Conservation (phyloP, 768 basidiomycete genomes). For the Suillus bovinus region DNA sequence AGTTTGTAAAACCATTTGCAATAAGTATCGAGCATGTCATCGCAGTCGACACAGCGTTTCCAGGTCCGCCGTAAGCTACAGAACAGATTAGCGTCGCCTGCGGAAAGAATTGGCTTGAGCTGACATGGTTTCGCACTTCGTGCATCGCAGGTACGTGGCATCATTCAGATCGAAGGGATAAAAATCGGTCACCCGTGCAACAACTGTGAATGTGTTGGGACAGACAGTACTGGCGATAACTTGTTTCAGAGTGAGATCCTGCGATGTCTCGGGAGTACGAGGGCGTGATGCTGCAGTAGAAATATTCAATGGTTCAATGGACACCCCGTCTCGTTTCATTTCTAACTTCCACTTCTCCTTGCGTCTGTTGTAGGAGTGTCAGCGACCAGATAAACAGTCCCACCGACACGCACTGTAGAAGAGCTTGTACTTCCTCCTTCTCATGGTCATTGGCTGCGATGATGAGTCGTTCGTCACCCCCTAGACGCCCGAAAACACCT, state of each 20-base stretch:
- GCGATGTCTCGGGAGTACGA: constrained; percentile 9
- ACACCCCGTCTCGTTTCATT: constrained; percentile 13
- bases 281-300: background rate
- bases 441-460: constrained; percentile 17
- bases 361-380: constrained; percentile 26
- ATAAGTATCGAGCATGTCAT: constrained; percentile 52
- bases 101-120: constrained; percentile 15
- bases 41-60: constrained; percentile 51
- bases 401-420: constrained; percentile 11
- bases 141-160: constrained; percentile 50
- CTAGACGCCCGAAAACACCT: constrained; percentile 25
- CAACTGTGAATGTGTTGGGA: constrained; percentile 42
- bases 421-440: constrained; percentile 17
- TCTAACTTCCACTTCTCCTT: constrained; percentile 34
- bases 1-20: constrained; percentile 50
- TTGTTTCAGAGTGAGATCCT: constrained; percentile 38
- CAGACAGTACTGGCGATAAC: constrained; percentile 32
- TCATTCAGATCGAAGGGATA: constrained; percentile 51
- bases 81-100: background rate
- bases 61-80: constrained; percentile 45
- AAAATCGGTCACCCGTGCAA: constrained; percentile 55
- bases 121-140: constrained; percentile 52
- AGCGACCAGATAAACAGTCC: background rate
- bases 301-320: background rate
- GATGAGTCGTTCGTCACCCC: constrained; percentile 31